A percentile compares a stretch with the other conserved stretches of the same genome.
Evolutionary conservation across 495 filamentous ascomycete genomes (phyloP).

Genomic region (Xylaria sp.): DNA sequence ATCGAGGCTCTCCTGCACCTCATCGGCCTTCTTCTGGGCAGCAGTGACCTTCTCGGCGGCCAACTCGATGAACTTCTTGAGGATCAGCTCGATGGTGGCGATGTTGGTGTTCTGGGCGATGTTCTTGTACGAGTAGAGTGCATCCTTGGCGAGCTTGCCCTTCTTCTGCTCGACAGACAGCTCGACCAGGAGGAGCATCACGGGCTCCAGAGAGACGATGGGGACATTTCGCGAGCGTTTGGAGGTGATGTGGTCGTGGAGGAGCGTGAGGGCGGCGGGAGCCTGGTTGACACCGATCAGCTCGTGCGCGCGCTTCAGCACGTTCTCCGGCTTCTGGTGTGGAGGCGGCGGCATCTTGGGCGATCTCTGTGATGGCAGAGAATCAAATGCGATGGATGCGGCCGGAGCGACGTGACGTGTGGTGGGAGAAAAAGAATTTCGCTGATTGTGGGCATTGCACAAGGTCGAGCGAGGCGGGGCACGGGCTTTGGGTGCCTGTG

Average conservation of each 20-base stretch:
- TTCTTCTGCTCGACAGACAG: conserved; percentile 95
- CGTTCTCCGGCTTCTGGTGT: conserved; percentile 98
- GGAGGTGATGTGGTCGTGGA: conserved; percentile 98
- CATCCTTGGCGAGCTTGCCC: conserved; percentile 97
- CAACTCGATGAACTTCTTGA: conserved; percentile 97
- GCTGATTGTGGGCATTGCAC: conserved; percentile 40
- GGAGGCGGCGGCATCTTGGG: conserved; percentile 84
- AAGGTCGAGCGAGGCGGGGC: conserved; percentile 41
- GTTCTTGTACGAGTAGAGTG: conserved; percentile 99
- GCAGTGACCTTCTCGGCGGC: conserved; percentile 95
- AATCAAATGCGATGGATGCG: conserved; percentile 38
- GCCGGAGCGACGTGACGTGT: conserved; percentile 33
- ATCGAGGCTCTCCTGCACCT: conserved; percentile 88
- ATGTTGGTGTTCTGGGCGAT: conserved; percentile 99
- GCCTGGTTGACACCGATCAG: conserved; percentile 96
- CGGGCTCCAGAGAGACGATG: conserved; percentile 94
- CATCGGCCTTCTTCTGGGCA: conserved; percentile 94
- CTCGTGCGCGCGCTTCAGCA: conserved; percentile 97
- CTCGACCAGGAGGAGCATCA: conserved; percentile 97
- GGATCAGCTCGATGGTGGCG: conserved; percentile 94
- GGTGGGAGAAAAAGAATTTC: conserved; percentile 39
- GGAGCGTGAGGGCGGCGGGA: conserved; percentile 86
- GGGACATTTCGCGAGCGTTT: conserved; percentile 97
- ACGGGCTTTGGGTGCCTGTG: conserved; percentile 31
- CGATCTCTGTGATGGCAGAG: conserved; percentile 41